phyloP scores from a whole-genome alignment of 257 asterid species.

The Nicotiana noctiflora region DNA sequence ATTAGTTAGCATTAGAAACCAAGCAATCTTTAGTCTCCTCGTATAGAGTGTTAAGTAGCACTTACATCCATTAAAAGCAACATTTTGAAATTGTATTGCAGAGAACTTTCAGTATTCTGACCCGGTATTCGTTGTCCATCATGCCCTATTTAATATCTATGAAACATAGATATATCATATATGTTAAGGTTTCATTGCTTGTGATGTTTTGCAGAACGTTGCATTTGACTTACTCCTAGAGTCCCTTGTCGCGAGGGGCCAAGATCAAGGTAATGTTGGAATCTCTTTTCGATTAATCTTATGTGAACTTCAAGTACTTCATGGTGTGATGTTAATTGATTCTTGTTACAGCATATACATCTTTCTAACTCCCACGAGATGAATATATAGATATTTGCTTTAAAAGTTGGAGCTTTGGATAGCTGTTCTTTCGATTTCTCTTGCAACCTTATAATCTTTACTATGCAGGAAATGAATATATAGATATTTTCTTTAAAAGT shows the following conservation, averaged over 20 bases:
- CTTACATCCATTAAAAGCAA: neutral
- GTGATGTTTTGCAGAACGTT: slow-evolving; percentile 59
- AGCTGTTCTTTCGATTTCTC: neutral
- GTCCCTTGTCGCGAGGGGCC: slow-evolving; percentile 41
- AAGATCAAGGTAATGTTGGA: slow-evolving; percentile 35
- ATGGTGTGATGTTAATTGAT: neutral
- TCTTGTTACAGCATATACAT: neutral
- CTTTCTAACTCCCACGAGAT: neutral
- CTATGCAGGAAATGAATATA: too few relatives aligned
- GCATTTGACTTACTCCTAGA: slow-evolving; percentile 76
- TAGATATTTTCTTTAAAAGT: too few relatives aligned
- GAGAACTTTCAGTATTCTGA: neutral
- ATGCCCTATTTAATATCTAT: neutral
- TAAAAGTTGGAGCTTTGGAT: neutral
- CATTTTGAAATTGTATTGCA: neutral
- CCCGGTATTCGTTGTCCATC: neutral
- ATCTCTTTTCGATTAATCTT: neutral
- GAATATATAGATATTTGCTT: neutral
- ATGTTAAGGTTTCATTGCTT: neutral
- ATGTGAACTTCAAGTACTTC: neutral
- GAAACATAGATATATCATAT: neutral
- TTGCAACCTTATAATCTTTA: neutral
- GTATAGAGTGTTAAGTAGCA: neutral
- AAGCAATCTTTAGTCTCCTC: neutral
- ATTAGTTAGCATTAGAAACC: neutral